Base-by-base conservation (phyloP, 129 eudicot genomes). In the Mikania micrantha region DNA sequence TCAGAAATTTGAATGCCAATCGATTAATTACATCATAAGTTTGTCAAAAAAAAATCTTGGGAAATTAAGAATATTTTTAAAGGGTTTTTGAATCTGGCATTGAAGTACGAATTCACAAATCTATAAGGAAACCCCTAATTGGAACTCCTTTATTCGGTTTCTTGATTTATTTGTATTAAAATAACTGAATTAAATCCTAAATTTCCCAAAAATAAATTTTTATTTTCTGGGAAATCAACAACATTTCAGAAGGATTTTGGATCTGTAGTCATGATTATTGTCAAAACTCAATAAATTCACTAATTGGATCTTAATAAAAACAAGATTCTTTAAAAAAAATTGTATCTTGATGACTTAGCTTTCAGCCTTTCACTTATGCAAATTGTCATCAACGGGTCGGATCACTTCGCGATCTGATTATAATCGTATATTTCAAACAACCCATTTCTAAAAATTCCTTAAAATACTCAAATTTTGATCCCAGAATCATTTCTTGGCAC, bases 401-500 rank as follows among this genome's bases (percentile, higher is more conserved):
- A n/a, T n/a, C n/a, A n/a, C n/a, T n/a, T n/a, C n/a, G n/a, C n/a
- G n/a, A n/a, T n/a, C n/a, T n/a, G n/a, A n/a, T n/a, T n/a, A n/a
- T n/a, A n/a, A n/a, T n/a, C n/a, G n/a, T n/a, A n/a, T n/a, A n/a
- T n/a, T n/a, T n/a, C n/a, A n/a, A n/a, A n/a, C n/a, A n/a, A n/a
- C n/a, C n/a, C n/a, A n/a, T n/a, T n/a, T n/a, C n/a, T n/a, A n/a
- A n/a, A n/a, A n/a, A n/a, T 39, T 61, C 59, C 11, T 53, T 24
- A 20, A 42, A 56, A 34, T 13, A 31, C 22, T 54, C 64, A 64
- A 36, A 63, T 42, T 31, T 74, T 47, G 36, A 63, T 66, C 3
- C 7, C 77, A 85, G 96, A 76, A 67, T 74, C 81, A 68, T 69
- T 71, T 25, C 4, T 47, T 34, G 65, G 78, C 7, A 82, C 60